These are phyloP conservation scores for Vitis riparia DNA, from an alignment of 164 flowering plant species.

Conservation along the genomic window DNA sequence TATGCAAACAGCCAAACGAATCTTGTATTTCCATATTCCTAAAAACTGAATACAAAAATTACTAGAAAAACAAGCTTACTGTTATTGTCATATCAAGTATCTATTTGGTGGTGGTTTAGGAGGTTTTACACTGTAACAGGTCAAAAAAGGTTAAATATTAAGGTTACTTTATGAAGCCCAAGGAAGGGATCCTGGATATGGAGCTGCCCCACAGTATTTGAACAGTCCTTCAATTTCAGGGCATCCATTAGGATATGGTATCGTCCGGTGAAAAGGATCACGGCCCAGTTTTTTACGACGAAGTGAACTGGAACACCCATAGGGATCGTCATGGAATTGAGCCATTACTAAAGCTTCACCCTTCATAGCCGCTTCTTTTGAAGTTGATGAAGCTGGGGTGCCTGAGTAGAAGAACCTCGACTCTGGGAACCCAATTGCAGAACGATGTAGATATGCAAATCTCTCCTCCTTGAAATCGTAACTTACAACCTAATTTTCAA, in stretches of 20 bases:
- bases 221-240: slow-evolving; percentile 77
- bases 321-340: slow-evolving; percentile 83
- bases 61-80: no score
- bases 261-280: slow-evolving; percentile 88
- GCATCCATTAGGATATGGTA: slow-evolving; percentile 91
- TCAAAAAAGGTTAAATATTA: no score
- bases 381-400: slow-evolving; percentile 66
- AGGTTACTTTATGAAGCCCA: slow-evolving; percentile 29
- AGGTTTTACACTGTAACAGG: no score
- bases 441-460: slow-evolving; percentile 76
- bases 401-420: slow-evolving; percentile 74
- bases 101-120: no score
- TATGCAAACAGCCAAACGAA: no score
- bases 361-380: slow-evolving; percentile 69
- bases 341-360: slow-evolving; percentile 85
- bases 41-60: no score
- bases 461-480: slow-evolving; percentile 94
- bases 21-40: no score
- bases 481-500: slow-evolving; percentile 69
- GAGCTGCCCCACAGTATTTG: slow-evolving; percentile 68
- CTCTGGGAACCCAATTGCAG: slow-evolving; percentile 85
- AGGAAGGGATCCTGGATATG: slow-evolving; percentile 67
- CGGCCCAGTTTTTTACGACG: slow-evolving; percentile 70
- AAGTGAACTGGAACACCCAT: slow-evolving; percentile 78
- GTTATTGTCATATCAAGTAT: no score